These are phyloP conservation scores for Decorospora gaudefroyi DNA, from an alignment of 2,329 filamentous ascomycete species.

Conservation along the genomic window DNA sequence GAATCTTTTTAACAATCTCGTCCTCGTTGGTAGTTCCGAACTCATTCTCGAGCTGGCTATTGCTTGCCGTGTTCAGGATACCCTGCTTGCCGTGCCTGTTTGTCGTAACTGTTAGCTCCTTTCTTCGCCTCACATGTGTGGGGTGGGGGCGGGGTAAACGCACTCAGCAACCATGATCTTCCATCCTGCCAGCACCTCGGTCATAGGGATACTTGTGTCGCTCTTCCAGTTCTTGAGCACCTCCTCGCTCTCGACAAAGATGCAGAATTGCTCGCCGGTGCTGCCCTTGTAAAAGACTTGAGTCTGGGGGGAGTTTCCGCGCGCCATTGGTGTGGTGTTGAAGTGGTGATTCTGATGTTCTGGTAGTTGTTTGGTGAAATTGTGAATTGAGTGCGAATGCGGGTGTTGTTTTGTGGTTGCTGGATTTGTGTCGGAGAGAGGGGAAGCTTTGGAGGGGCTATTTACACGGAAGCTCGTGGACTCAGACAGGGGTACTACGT, in stretches of 20 bases:
- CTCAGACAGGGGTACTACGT: conserved; percentile 34
- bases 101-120: too few species aligned
- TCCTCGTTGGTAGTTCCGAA: conserved; percentile 83
- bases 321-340: conserved; percentile 38
- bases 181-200: conserved; percentile 84
- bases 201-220: conserved; percentile 77
- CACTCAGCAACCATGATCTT: conserved; percentile 90
- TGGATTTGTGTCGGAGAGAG: conserved; percentile 21
- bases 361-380: neutral
- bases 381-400: conserved; percentile 1
- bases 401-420: conserved; percentile 1
- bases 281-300: conserved; percentile 87
- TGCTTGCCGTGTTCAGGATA: conserved; percentile 74
- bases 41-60: conserved; percentile 76
- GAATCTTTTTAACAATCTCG: conserved; percentile 78
- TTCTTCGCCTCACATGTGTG: neutral
- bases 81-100: conserved; percentile 84
- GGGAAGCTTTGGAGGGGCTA: conserved; percentile 44
- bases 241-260: conserved; percentile 65
- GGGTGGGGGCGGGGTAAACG: conserved; percentile 45
- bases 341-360: too few species aligned
- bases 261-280: conserved; percentile 66
- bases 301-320: conserved; percentile 61
- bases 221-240: conserved; percentile 78
- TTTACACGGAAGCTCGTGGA: conserved; percentile 34